A percentile compares a stretch with the other conserved stretches of the same genome.
Conservation (phyloP, 371 early-diverging fungal genomes). For the Mucor mucedo region DNA sequence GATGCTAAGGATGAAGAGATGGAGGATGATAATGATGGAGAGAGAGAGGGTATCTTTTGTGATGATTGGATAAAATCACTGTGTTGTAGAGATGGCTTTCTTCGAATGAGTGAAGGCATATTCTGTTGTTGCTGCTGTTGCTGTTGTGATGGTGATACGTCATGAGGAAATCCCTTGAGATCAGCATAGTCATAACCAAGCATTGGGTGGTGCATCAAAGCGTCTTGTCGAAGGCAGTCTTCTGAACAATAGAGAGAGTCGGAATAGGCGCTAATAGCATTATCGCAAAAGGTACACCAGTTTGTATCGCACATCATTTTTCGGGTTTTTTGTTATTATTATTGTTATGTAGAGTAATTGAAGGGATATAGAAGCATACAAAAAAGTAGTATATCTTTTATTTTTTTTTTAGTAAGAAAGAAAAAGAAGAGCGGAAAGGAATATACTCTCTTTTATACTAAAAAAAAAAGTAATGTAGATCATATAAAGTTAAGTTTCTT, state of each 20-base stretch:
- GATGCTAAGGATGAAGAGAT: conserved; percentile 10
- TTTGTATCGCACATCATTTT: conserved; percentile 34
- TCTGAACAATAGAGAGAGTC: conserved; percentile 42
- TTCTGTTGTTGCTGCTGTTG: conserved; percentile 8
- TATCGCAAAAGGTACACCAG: conserved; percentile 47
- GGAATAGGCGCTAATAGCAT: conserved; percentile 32
- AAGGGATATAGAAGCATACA: no score
- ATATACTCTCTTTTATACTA: no score
- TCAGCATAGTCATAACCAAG: conserved; percentile 42
- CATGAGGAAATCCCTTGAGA: conserved; percentile 35
- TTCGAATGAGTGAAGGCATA: conserved; percentile 13
- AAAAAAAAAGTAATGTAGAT: background rate
- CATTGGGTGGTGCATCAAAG: conserved; percentile 35
- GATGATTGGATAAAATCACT: conserved; percentile 3
- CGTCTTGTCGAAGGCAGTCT: conserved; percentile 36
- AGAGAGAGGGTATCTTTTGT: conserved; percentile 20
- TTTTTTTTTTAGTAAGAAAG: background rate
- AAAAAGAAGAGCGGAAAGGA: background rate
- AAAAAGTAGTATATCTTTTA: no score
- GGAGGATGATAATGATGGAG: conserved; percentile 29
- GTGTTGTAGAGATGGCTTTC: conserved; percentile 21
- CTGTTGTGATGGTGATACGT: background rate
- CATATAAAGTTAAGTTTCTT: conserved; percentile 1
- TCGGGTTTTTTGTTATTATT: background rate
- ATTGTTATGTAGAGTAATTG: no score